These are phyloP conservation scores for Fusarium lyarnte DNA, from an alignment of 2,329 filamentous ascomycete genomes.

Conservation along the genomic window DNA sequence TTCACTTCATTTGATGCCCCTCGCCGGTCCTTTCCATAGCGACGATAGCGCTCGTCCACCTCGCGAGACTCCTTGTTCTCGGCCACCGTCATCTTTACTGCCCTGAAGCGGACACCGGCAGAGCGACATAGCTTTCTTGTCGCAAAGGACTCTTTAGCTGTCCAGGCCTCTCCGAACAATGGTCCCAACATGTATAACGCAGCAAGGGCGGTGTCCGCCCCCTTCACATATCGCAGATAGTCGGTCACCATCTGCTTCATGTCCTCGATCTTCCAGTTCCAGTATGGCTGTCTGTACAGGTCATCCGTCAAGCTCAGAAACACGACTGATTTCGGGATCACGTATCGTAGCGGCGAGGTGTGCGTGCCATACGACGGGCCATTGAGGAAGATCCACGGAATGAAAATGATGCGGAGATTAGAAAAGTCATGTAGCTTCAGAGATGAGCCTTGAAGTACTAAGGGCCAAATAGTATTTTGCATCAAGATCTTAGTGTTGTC, in stretches of 20 bases:
- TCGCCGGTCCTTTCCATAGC: neutral
- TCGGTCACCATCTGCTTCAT: rapidly evolving
- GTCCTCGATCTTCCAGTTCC: rapidly evolving
- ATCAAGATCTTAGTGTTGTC: neutral
- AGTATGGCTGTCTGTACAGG: neutral
- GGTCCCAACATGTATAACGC: neutral
- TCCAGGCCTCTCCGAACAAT: neutral
- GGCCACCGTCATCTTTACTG: neutral
- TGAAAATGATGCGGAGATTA: rapidly evolving
- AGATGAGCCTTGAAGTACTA: rapidly evolving
- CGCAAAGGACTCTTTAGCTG: neutral
- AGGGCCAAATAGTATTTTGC: neutral
- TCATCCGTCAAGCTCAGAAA: neutral
- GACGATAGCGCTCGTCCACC: neutral
- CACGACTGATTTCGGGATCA: neutral
- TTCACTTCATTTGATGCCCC: neutral
- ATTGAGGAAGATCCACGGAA: neutral
- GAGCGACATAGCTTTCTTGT: neutral
- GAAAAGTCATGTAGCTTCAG: neutral
- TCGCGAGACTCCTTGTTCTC: neutral
- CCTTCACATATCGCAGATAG: rapidly evolving
- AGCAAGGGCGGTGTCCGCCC: neutral
- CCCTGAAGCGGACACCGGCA: neutral
- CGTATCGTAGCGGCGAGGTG: neutral
- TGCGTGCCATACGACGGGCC: neutral